These are phyloP conservation scores for Dioscorea cayenensis DNA, from an alignment of 116 monocot species.

Conservation along the genomic window DNA sequence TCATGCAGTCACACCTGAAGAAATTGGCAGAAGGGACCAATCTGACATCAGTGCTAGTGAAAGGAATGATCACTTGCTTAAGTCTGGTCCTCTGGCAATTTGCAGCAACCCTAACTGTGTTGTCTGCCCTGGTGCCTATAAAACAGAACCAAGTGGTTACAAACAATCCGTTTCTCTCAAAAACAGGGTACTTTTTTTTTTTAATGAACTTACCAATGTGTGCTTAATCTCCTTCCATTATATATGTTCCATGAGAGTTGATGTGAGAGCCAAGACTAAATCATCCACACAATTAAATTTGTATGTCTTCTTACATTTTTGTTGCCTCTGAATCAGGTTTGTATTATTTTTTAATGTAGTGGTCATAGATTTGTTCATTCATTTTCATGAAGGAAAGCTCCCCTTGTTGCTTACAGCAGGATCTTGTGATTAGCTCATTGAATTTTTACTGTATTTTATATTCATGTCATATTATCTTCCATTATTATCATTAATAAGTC, in stretches of 20 bases:
- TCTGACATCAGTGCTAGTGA: background rate
- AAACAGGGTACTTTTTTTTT: constrained; percentile 27
- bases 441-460: background rate
- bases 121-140: constrained; percentile 55
- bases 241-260: no score
- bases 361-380: no score
- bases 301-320: no score
- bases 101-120: constrained; percentile 73
- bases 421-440: background rate
- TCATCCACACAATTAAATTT: no score
- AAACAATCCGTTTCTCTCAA: constrained; percentile 23
- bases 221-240: no score
- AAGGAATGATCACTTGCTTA: constrained; percentile 47
- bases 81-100: constrained; percentile 52
- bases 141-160: constrained; percentile 17
- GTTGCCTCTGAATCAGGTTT: no score
- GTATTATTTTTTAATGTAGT: no score
- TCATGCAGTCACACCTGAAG: constrained; percentile 31
- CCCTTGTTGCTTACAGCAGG: background rate
- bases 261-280: no score
- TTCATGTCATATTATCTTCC: no score
- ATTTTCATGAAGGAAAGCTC: no score
- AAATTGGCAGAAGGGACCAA: constrained; percentile 17
- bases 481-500: no score
- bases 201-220: background rate